Evolutionary conservation across 768 basidiomycete genomes (phyloP), one percentile per base, ranked within the genome.

Genomic region (Lepiota subincarnata): DNA sequence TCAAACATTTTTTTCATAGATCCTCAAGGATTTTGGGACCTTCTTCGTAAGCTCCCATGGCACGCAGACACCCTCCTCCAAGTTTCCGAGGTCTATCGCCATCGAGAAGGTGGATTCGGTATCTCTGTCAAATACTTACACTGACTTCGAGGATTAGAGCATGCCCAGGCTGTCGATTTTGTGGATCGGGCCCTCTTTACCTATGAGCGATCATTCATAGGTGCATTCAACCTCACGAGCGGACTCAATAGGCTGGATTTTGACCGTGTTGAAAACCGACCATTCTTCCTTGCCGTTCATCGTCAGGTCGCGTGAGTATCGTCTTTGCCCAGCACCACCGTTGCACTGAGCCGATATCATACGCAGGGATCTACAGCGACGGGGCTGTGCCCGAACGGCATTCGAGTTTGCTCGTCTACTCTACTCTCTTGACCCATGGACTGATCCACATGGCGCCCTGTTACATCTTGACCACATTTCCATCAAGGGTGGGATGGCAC

Each of bases 181-280:
- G 83, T 93, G n/a, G 89, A 92, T 52, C 82, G 94, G n/a, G 89
- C 95, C 0, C 67, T 99, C 13, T 98, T 95, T 70, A 85, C 93
- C 0, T 97, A 95, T 57, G 95, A 98, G 62, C 83, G 93, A 11
- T 84, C 89, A 10, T 89, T 98, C 59, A 79, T 92, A 13, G 91
- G 93, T 2, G 74, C 87, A 0, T 96, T 95, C 74, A 91, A 80
- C 59, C 86, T 97, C 68, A 84, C 91, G 1, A 82, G 71, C 34
- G 96, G 95, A 6, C 69, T 77, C 1, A 89, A 88, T 56, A 80
- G 95, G 10, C 79, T 99, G 1, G 92, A 96, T 62, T 99, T 98
- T 65, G 84, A 91, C 57, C 77, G 71, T 11, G 89, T 97, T 10
- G 95, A 98, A 68, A 98, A 96, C 60, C 77, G 96, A 37, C 90